Base-by-base conservation (phyloP, 257 asterid species). In the Pogostemon cablin region DNA sequence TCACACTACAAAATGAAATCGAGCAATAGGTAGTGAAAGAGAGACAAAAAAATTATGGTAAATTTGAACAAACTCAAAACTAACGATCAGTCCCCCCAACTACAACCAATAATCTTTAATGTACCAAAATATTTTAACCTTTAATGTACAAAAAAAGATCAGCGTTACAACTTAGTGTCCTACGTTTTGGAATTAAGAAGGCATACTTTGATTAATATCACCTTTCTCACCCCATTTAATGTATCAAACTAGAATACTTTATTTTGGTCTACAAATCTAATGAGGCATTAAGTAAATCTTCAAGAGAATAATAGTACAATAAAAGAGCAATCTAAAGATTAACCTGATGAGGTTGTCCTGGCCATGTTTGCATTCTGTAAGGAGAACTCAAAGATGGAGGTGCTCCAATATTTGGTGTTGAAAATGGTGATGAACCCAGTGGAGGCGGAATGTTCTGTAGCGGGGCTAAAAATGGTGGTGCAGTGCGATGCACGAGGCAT, bases 271-370 rank as follows among this genome's bases (percentile, higher is more conserved):
- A 20, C 5, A 46, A 11, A 47, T 42, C 58, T 32, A 39, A 11
- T 20, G 58, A 49, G 38, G 46, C 32, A 60, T 25, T 44, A 17
- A 34, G 3, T 56, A 70, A 61, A 32, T 59, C 46, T 37, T 11
- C 35, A 62, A 54, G 32, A 9, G 37, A 25, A 65, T 8, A 49
- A 7, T 53, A 17, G 41, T 59, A 49, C 2, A 43, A 47, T n/a
- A 49, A 63, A 11, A 8, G 59, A 44, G 71, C 10, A 60, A 34
- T n/a, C n/a, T n/a, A 67, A 35, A 82, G 68, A 9, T 44, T 76
- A 47, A 93, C 98, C 97, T 87, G 97, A 20, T 81, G 89, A 7
- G 84, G 82, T 66, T 83, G 96, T 44, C 78, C 78, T 12, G 87
- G 86, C 96, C 95, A 86, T 6, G 90, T 63, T 77, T 82, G 95